Evolutionary conservation across 495 filamentous ascomycete species (phyloP), one percentile per base, ranked within the genome.

Genomic region (Podospora pseudopauciseta): DNA sequence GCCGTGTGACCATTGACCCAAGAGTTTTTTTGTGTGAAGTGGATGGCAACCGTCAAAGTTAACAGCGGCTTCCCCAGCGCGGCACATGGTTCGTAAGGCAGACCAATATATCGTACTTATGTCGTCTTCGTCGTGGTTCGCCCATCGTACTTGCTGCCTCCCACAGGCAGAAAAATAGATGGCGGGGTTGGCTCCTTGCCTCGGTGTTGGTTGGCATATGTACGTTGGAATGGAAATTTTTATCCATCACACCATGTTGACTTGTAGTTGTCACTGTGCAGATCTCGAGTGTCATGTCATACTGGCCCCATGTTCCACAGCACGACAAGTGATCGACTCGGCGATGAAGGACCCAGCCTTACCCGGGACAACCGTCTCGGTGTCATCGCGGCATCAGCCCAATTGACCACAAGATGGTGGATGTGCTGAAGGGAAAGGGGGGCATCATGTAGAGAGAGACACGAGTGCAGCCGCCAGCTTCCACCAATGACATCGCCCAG

Each of bases 1-100:
- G 68, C 57, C 32, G 68, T 70, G 68, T 64, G 20, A 70, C 68
- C 54, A 28, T 67, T 18, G 39, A 18, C 39, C 26, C 58, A 60
- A 49, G 30, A 32, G 30, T 26, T 57, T 58, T 58, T 11, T 11
- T 13, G 39, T 16, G 39, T 49, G 39, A 49, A 11, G 9, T 32
- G 60, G 4, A 56, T 53, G 44, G 30, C 56, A 65, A 32, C 18
- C 44, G 60, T 18, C 58, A 44, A 34, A 19, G 34, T 20, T 11
- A 28, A 9, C 58, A 16, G 26, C 20, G 30, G 66, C 11, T 61
- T 28, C 16, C 27, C 23, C 59, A 32, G 59, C 23, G 30, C 59
- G 59, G 59, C 59, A 61, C 39, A 49, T 49, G 39, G 6, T 49
- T 49, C 23, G 26, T 68, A 55, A 59, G 67, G 63, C 63, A 69